Evolutionary conservation across 1,139 yeast species (phyloP), one percentile per base, ranked within the genome.

Genomic region (Taphrina wiesneri): DNA sequence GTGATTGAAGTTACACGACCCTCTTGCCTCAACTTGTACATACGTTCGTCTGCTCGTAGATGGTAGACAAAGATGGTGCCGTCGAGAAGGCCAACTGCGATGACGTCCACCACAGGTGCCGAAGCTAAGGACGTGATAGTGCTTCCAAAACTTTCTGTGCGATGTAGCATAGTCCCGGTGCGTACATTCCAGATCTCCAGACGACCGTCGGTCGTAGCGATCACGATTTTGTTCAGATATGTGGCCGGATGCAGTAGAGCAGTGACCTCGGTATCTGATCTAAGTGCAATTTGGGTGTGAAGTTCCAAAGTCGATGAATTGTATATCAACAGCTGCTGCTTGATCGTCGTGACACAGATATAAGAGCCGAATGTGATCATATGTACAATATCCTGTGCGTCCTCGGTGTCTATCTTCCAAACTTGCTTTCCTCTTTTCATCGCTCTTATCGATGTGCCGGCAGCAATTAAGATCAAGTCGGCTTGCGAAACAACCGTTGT

Each of bases 211-310:
- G 63, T 46, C 19, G 52, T 45, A 1, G 64, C 92, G 41, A 93
- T 85, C 1, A 88, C 87, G 45, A 95, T 78, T 74, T 95, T 95
- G 79, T 95, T 95, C 74, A 95, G 78, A 74, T 93, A 92, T 0
- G 99, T 93, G 46, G 98, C 91, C 61, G 96, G 88, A 76, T 95
- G 99, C 11, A 85, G 73, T 30, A 91, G 72, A 41, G 86, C 86
- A 13, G 87, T 86, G 34, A 93, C 82, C 1, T 96, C 97, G 70
- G 86, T 86, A 17, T 86, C 77, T 34, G 79, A 76, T 1, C 86
- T 80, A 60, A 90, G 77, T 62, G 79, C 76, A 65, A 90, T 77
- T 15, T 85, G 80, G 3, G 96, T 86, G 75, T 91, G 88, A 67
- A 83, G 82, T 71, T 85, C 87, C 19, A 49, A 23, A 21, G 90